These are phyloP conservation scores for Melaleuca alternifolia DNA, from an alignment of 345 rosid species.

Conservation along the genomic window DNA sequence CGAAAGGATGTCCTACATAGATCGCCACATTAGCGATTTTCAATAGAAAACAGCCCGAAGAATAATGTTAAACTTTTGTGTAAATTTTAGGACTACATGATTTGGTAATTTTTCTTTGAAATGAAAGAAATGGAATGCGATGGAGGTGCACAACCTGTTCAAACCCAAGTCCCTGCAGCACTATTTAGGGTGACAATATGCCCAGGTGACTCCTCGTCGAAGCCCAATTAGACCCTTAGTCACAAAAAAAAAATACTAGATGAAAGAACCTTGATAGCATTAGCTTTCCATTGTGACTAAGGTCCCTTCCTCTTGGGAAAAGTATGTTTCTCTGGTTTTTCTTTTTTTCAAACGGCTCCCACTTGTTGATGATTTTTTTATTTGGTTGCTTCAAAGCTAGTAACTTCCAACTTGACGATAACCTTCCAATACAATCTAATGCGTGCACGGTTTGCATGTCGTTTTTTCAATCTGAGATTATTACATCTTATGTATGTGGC, in stretches of 20 bases:
- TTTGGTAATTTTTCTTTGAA: not conserved
- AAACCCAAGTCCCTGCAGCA: not conserved
- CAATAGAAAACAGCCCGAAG: too few relatives aligned
- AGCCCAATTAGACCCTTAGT: too few relatives aligned
- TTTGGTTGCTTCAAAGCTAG: not conserved
- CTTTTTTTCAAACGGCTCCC: not conserved
- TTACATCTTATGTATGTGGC: not conserved
- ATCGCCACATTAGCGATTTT: too few relatives aligned
- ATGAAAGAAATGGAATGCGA: not conserved
- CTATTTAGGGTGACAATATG: not conserved
- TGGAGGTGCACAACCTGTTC: not conserved
- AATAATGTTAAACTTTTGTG: too few relatives aligned
- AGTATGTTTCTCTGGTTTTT: not conserved
- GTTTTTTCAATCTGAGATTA: not conserved
- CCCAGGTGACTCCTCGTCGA: too few relatives aligned
- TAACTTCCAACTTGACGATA: not conserved
- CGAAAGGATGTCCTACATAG: too few relatives aligned
- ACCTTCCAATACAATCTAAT: not conserved
- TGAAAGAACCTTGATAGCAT: not conserved
- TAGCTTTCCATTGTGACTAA: not conserved
- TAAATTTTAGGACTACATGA: not conserved
- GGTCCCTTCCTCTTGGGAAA: not conserved
- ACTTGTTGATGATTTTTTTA: accelerated
- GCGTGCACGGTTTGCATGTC: not conserved
- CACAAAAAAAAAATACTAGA: not conserved